Base-by-base conservation (phyloP, 768 basidiomycete species). In the Agrocybe chaxingu region DNA sequence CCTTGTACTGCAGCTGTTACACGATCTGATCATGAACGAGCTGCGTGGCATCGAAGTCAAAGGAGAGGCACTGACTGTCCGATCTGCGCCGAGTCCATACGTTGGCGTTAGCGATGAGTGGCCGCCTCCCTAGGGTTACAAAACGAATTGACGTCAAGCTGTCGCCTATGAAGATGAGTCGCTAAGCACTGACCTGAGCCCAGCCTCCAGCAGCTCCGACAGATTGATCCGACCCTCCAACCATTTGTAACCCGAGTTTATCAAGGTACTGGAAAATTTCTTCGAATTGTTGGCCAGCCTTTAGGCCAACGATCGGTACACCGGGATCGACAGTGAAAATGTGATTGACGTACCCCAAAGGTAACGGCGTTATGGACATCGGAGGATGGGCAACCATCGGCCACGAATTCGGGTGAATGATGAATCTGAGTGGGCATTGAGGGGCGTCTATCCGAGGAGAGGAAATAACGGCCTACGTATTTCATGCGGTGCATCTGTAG, bases 181-280 rank as follows among this genome's bases (percentile, higher is more conserved):
- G 2, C 66, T 4, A 4, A n/a, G 6, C 4, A 32, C 47, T 30
- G 24, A 58, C 57, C 43, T 58, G 73, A 3, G 70, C 64, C 70
- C 71, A 76, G n/a, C 75, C 74, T 19, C 75, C 75, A 9, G 62
- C 59, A 19, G 68, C 70, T 9, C 76, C 76, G 31, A 78, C 77
- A 10, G 70, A 66, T 50, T 62, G 62, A 52, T 77, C 75, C 35
- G 35, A 54, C 65, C 75, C 77, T 51, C 74, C 76, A 35, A 76
- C 76, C 24, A 79, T 44, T 8, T 74, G 74, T 45, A 77, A 66
- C 41, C 74, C 72, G 45, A 74, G 55, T 8, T 58, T 59, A 18
- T 75, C 71, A 7, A 76, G 73, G 57, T 75, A 77, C 11, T 62
- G 60, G 51, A 70, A 71, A 6, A 72, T 70, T 34, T 77, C 72